These are phyloP conservation scores for Schwanniomyces yamadae DNA, from an alignment of 805 yeast genomes.

Conservation along the genomic window DNA sequence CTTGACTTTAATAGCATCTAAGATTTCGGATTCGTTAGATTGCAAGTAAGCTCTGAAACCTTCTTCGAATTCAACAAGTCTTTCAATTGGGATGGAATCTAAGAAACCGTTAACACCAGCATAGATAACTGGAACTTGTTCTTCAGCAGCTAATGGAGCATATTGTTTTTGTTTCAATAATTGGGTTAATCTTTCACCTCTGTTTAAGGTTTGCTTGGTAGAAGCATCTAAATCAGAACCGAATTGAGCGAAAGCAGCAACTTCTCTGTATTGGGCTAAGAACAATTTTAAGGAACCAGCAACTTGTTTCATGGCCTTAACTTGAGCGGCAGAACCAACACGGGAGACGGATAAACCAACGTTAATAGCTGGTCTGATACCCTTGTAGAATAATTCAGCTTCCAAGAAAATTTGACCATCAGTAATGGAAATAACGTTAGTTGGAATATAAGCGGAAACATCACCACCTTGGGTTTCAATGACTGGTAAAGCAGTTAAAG, in stretches of 20 bases:
- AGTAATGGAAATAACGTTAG: conserved; percentile 95
- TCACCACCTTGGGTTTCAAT: conserved; percentile 99
- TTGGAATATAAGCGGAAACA: conserved; percentile 96
- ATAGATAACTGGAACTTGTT: conserved; percentile 96
- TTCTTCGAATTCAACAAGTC: conserved; percentile 88
- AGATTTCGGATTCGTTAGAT: conserved; percentile 82
- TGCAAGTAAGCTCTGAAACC: conserved; percentile 90
- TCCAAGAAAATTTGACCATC: conserved; percentile 98
- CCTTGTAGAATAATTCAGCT: conserved; percentile 99
- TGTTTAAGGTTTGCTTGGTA: conserved; percentile 95
- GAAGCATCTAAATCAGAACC: conserved; percentile 99
- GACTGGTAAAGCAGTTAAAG: conserved; percentile 93
- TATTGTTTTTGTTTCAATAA: conserved; percentile 97
- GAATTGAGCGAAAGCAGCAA: conserved; percentile 99
- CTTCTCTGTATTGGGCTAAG: conserved; percentile 99
- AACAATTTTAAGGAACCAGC: conserved; percentile 99
- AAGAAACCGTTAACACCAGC: conserved; percentile 99
- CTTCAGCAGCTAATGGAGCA: conserved; percentile 96
- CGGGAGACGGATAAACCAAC: conserved; percentile 99
- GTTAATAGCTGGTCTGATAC: conserved; percentile 99
- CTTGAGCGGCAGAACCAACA: conserved; percentile 99
- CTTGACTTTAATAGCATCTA: conserved; percentile 78
- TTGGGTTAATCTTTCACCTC: conserved; percentile 99
- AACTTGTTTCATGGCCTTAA: conserved; percentile 99
- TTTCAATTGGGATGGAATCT: conserved; percentile 79